Evolutionary conservation across 148 eudicot genomes (phyloP), one percentile per base, ranked within the genome.

Genomic region (Amaranthus cruentus): DNA sequence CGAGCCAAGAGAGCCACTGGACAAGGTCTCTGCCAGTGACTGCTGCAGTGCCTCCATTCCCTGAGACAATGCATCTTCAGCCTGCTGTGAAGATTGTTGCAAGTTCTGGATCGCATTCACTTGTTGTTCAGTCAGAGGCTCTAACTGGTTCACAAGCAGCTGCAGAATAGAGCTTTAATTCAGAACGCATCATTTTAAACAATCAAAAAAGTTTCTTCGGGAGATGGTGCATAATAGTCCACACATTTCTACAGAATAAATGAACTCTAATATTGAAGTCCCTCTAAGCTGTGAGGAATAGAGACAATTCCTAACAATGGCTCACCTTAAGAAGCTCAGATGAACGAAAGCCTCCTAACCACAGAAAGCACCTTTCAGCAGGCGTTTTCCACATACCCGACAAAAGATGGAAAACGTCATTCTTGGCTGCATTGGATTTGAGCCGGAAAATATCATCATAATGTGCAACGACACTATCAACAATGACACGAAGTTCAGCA

Each of bases 341-440:
- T 64, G 88, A 83, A 61, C 88, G 88, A 59, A 85, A 85, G 65
- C 88, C 88, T 47, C 88, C 88, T 50, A 85, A 73, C 88, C 88
- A 85, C 66, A 83, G 65, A 77, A 85, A 85, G 52, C 88, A 85
- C 73, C 88, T 83, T 81, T 85, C 88, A 11, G 88, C 88, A 55
- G 86, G 88, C 21, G 88, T 85, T 72, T 81, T 81, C 88, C 88
- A 85, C 88, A 85, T 85, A 59, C 88, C 88, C 62, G 86, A 85
- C 65, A 85, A 75, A 71, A 85, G 81, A 81, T 85, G 88, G 55
- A 85, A 85, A 69, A 85, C 88, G 42, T 85, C 88, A 70, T 81
- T 79, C 74, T 85, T 85, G 69, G 88, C 88, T 61, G 88, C 88
- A 77, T 78, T 81, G 43, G 76, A 78, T 69, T 85, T 85, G 13